A percentile compares a stretch with the other conserved stretches of the same genome.
Evolutionary conservation across 768 basidiomycete species (phyloP).

Genomic region (Trametes cinnabarina): DNA sequence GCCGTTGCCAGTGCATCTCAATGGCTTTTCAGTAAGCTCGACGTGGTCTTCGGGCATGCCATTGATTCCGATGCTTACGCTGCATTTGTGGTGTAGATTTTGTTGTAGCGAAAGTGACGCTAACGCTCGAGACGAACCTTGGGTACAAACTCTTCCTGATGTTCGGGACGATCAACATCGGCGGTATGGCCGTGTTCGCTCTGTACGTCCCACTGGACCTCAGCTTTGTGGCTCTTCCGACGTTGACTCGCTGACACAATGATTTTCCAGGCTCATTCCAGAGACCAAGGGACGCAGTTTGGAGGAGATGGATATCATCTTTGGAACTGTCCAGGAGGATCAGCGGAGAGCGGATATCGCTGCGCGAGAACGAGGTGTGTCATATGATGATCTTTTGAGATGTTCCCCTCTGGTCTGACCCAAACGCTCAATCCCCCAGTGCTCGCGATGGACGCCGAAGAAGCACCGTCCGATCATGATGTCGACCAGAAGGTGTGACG

Average conservation of each 20-base stretch:
- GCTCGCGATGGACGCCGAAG: too few species aligned
- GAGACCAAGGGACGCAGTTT: constrained; percentile 43
- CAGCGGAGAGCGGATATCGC: constrained; percentile 53
- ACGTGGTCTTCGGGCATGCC: neutral
- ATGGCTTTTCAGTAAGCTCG: constrained; percentile 72
- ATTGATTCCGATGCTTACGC: neutral
- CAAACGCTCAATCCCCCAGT: too few species aligned
- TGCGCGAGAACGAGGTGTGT: constrained; percentile 39
- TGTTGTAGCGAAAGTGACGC: constrained; percentile 72
- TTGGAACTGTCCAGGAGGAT: constrained; percentile 56
- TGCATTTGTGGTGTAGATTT: constrained; percentile 46
- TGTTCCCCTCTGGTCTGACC: too few species aligned
- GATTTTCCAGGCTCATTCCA: constrained; percentile 33
- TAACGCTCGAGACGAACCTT: constrained; percentile 54
- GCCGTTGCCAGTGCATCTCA: constrained; percentile 74
- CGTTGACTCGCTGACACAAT: neutral
- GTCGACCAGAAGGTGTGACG: too few species aligned
- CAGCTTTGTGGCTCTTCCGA: neutral
- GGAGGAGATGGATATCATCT: constrained; percentile 57
- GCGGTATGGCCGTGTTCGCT: constrained; percentile 68
- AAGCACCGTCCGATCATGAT: too few species aligned
- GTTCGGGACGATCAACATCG: constrained; percentile 73
- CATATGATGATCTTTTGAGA: too few species aligned
- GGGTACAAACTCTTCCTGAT: constrained; percentile 77
- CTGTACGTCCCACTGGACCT: constrained; percentile 39